These are phyloP conservation scores for Croton laevigatus DNA, from an alignment of 441 rosid genomes.

Conservation along the genomic window DNA sequence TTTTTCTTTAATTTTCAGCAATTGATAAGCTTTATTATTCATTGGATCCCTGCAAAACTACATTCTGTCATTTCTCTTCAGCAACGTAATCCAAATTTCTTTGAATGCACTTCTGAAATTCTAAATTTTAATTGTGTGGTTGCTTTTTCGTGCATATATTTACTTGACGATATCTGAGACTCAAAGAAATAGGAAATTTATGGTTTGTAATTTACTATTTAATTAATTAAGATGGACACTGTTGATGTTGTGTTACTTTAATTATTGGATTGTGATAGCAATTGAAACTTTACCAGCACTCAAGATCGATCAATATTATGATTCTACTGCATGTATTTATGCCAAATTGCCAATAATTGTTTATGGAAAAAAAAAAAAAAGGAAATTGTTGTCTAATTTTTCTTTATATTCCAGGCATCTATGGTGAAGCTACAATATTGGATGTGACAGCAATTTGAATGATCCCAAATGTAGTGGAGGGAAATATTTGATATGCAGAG, in stretches of 20 bases:
- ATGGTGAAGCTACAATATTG: conserved; percentile 16
- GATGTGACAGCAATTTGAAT: conserved; percentile 4
- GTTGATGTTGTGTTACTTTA: neutral
- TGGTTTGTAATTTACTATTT: neutral
- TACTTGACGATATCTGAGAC: neutral
- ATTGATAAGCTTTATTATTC: neutral
- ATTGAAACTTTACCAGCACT: neutral
- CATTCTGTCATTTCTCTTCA: neutral
- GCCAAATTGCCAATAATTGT: neutral
- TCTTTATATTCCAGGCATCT: conserved; percentile 31
- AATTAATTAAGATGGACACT: neutral
- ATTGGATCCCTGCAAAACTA: neutral
- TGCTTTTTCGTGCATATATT: neutral
- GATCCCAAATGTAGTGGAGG: neutral
- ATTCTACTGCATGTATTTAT: neutral
- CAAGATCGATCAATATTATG: neutral
- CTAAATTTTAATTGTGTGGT: neutral
- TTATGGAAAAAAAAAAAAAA: conserved; percentile 1
- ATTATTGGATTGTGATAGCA: neutral
- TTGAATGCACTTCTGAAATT: neutral
- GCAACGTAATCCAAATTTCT: neutral
- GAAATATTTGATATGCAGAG: conserved; percentile 4
- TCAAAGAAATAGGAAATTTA: neutral
- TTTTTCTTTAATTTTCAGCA: neutral
- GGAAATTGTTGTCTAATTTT: conserved; percentile 5